phyloP scores from a whole-genome alignment of 1,284 basidiomycete species.

The Farysia itapuensis region DNA sequence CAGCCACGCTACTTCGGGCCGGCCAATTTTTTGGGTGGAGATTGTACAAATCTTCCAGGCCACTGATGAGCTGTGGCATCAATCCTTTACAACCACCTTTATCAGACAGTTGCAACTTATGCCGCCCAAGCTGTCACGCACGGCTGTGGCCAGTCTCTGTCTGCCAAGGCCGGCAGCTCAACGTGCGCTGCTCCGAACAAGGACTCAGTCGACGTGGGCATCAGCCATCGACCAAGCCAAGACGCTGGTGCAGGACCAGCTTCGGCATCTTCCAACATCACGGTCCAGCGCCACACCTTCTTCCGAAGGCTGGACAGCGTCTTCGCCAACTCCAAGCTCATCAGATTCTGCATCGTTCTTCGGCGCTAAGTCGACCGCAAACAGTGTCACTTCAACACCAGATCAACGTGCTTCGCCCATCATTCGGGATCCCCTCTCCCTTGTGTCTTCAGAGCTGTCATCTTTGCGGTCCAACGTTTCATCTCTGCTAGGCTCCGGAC shows the following conservation, averaged over 20 bases:
- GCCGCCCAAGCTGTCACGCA: too few relatives aligned
- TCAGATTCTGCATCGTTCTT: slow-evolving; percentile 24
- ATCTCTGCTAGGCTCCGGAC: slow-evolving; percentile 79
- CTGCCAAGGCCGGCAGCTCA: too few relatives aligned
- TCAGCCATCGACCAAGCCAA: slow-evolving; percentile 31
- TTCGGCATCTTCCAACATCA: not conserved
- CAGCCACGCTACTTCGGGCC: too few relatives aligned
- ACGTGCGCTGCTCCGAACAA: not conserved
- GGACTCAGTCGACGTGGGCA: slow-evolving; percentile 31
- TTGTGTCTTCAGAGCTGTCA: slow-evolving; percentile 66
- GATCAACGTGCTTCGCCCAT: slow-evolving; percentile 7
- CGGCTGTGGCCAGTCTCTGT: not conserved
- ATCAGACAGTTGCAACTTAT: too few relatives aligned
- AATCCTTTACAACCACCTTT: too few relatives aligned
- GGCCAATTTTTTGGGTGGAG: too few relatives aligned
- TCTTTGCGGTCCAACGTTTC: slow-evolving; percentile 76
- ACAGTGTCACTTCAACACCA: slow-evolving; percentile 1
- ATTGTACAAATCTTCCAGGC: too few relatives aligned
- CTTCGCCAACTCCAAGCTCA: slow-evolving; percentile 4
- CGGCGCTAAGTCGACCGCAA: slow-evolving; percentile 8
- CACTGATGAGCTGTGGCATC: too few relatives aligned
- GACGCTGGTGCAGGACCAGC: slow-evolving; percentile 1
- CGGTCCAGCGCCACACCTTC: not conserved
- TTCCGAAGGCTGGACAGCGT: slow-evolving; percentile 1
- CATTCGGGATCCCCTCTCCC: slow-evolving; percentile 46